phyloP scores from a whole-genome alignment of 495 filamentous ascomycete genomes.

The Hypoxylon subgilvum region DNA sequence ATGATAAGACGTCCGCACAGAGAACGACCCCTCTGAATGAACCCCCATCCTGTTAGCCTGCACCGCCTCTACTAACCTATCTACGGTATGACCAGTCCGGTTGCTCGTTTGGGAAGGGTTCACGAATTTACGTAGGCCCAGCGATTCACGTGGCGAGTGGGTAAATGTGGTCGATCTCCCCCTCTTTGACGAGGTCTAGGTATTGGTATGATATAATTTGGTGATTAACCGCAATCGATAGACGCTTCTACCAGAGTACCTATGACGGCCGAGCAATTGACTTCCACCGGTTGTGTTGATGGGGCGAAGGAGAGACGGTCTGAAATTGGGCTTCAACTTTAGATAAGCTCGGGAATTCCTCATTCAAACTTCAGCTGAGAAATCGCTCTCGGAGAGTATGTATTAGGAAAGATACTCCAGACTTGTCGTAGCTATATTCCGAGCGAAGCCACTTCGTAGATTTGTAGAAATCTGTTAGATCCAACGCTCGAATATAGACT shows the following conservation, averaged over 20 bases:
- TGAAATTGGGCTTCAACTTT: background rate
- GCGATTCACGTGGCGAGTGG: background rate
- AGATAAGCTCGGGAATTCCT: no score
- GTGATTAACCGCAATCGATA: conserved; percentile 18
- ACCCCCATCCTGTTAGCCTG: conserved; percentile 27
- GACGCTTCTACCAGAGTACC: background rate
- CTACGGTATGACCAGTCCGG: conserved; percentile 20
- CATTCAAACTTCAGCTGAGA: no score
- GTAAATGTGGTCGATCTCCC: conserved; percentile 2
- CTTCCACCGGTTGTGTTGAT: no score
- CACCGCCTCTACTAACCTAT: conserved; percentile 13
- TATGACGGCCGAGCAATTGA: background rate
- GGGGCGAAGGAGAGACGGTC: background rate
- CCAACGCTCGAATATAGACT: no score
- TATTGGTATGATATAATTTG: background rate
- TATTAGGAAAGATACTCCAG: no score
- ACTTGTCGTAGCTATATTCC: no score
- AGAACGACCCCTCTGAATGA: conserved; percentile 15
- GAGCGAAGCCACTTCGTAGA: no score
- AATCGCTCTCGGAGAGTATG: no score
- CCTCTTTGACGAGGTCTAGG: background rate
- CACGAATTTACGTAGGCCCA: conserved; percentile 15
- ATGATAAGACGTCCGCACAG: conserved; percentile 26
- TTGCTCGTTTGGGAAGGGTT: conserved; percentile 26
- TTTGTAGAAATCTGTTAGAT: no score